These are phyloP conservation scores for Medicago lupulina DNA, from an alignment of 306 rosid species.

Conservation along the genomic window DNA sequence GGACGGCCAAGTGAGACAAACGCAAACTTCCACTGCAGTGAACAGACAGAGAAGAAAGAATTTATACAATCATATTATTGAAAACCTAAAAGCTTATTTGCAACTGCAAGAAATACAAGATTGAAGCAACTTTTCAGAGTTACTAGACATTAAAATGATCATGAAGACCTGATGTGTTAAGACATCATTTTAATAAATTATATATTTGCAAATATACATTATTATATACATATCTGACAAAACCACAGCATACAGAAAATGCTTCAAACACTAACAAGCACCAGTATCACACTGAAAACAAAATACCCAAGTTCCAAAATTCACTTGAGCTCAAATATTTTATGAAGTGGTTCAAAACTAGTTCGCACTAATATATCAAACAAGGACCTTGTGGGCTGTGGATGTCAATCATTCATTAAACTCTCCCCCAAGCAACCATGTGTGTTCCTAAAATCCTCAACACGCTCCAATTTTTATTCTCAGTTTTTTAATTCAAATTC, in stretches of 20 bases:
- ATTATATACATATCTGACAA: neutral
- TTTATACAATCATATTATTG: neutral
- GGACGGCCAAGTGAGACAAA: slow-evolving; percentile 89
- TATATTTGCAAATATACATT: neutral
- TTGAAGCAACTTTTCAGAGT: neutral
- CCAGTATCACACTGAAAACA: slow-evolving; percentile 16
- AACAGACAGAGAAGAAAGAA: neutral
- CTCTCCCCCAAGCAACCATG: neutral
- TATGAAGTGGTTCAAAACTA: neutral
- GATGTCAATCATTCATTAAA: neutral
- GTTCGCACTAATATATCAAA: neutral
- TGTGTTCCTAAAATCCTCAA: neutral
- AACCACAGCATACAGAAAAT: neutral
- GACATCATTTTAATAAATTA: neutral
- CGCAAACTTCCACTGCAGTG: slow-evolving; percentile 89
- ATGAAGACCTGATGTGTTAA: neutral
- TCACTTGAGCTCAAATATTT: slow-evolving; percentile 24
- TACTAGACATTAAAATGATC: neutral
- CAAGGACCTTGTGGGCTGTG: too few relatives aligned
- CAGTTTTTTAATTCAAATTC: too few relatives aligned
- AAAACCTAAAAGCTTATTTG: neutral
- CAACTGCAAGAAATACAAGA: neutral
- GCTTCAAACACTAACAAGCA: neutral
- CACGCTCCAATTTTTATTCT: neutral
- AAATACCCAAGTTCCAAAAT: slow-evolving; percentile 20